phyloP scores from a whole-genome alignment of 2,329 filamentous ascomycete genomes.

The Apiospora hydei region DNA sequence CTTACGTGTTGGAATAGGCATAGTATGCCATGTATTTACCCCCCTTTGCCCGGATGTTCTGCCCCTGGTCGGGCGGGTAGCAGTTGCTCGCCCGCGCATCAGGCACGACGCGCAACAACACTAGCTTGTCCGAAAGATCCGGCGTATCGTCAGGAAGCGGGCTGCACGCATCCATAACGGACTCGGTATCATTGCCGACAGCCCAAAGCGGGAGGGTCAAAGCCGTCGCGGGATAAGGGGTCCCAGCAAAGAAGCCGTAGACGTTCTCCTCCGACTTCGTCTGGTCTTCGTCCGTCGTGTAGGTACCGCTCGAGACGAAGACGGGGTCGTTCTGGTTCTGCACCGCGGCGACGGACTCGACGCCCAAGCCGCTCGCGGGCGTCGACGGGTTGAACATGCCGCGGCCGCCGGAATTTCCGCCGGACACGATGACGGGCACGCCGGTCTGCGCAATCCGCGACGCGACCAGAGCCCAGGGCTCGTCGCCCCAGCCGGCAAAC shows the following conservation, averaged over 20 bases:
- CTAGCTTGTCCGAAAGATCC: slow-evolving; percentile 49
- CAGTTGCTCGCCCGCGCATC: slow-evolving; percentile 40
- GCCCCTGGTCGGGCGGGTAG: slow-evolving; percentile 44
- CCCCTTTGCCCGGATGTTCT: slow-evolving; percentile 49
- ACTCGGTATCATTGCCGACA: slow-evolving; percentile 40
- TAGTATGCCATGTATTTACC: slow-evolving; percentile 52
- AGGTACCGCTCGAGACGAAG: slow-evolving; percentile 24
- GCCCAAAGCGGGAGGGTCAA: slow-evolving; percentile 37
- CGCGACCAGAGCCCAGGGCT: slow-evolving; percentile 45
- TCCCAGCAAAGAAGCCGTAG: slow-evolving; percentile 32
- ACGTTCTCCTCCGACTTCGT: not conserved
- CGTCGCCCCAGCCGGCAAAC: slow-evolving; percentile 38
- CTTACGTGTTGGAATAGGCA: slow-evolving; percentile 35
- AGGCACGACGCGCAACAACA: slow-evolving; percentile 45
- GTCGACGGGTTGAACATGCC: slow-evolving; percentile 31
- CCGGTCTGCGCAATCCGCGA: slow-evolving; percentile 50
- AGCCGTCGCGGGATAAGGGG: slow-evolving; percentile 26
- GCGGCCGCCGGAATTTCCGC: slow-evolving; percentile 48
- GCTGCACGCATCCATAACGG: slow-evolving; percentile 45
- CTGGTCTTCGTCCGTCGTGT: not conserved
- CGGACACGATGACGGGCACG: slow-evolving; percentile 48
- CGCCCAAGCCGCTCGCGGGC: slow-evolving; percentile 28
- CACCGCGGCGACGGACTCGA: slow-evolving; percentile 29
- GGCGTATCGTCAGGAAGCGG: slow-evolving; percentile 47
- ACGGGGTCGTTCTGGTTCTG: slow-evolving; percentile 30